A percentile compares a stretch with the other conserved stretches of the same genome.
These are phyloP conservation scores for Cutaneotrichosporon sp. DNA, from an alignment of 1,284 basidiomycete genomes.

Conservation along the genomic window DNA sequence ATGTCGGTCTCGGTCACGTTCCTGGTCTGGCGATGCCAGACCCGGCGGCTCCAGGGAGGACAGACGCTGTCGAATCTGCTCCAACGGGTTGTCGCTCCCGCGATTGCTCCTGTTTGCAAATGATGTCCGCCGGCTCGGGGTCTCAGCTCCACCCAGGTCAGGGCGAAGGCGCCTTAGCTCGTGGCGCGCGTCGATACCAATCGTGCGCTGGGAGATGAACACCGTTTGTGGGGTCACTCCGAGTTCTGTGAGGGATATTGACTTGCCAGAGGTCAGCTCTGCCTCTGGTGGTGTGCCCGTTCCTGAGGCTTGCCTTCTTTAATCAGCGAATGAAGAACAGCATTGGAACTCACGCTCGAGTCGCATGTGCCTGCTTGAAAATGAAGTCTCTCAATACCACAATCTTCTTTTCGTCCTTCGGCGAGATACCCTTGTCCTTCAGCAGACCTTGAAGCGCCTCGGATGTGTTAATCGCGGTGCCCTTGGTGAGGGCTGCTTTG, in stretches of 20 bases:
- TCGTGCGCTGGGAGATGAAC: slow-evolving; percentile 66
- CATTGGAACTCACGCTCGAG: slow-evolving; percentile 57
- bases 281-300: slow-evolving; percentile 27
- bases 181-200: slow-evolving; percentile 42
- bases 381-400: slow-evolving; percentile 82
- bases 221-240: slow-evolving; percentile 93
- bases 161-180: slow-evolving; percentile 42
- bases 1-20: neutral
- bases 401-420: slow-evolving; percentile 47
- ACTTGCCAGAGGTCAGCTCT: slow-evolving; percentile 36
- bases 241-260: slow-evolving; percentile 67
- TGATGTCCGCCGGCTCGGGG: slow-evolving; percentile 41
- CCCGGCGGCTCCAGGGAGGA: slow-evolving; percentile 37
- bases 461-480: neutral
- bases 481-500: slow-evolving; percentile 15
- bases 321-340: slow-evolving; percentile 13
- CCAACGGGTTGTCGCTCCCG: slow-evolving; percentile 41
- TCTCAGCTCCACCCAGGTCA: slow-evolving; percentile 28
- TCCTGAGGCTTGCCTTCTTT: slow-evolving; percentile 36
- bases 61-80: slow-evolving; percentile 45
- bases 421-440: slow-evolving; percentile 56
- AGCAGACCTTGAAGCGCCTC: slow-evolving; percentile 8
- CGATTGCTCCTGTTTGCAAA: slow-evolving; percentile 43
- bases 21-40: neutral
- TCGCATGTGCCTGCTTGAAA: slow-evolving; percentile 71